Percentiles rank a stretch among this genome's conserved stretches.
phyloP scores from a whole-genome alignment of 805 yeast genomes.

The Torulaspora delbrueckii region DNA sequence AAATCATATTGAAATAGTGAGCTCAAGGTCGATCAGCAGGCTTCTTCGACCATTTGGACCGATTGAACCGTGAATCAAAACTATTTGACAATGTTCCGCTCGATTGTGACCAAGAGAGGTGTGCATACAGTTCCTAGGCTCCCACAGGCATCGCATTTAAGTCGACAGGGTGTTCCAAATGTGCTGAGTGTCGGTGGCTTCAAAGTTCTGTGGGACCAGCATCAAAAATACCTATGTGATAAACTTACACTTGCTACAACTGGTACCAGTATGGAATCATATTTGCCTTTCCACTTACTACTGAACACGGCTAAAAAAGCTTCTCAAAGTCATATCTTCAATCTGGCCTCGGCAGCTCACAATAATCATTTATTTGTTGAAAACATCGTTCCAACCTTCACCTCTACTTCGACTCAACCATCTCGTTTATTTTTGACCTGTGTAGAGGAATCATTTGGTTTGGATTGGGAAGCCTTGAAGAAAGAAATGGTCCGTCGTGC shows the following conservation, averaged over 20 bases:
- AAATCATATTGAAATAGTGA: neutral
- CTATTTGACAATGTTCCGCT: constrained; percentile 19
- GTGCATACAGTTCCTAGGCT: constrained; percentile 34
- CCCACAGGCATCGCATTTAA: constrained; percentile 16
- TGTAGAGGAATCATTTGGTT: constrained; percentile 34
- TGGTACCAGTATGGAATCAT: constrained; percentile 76
- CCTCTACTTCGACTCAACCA: constrained; percentile 28
- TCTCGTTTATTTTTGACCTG: constrained; percentile 35
- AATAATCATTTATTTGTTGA: constrained; percentile 87
- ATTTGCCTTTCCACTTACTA: constrained; percentile 66
- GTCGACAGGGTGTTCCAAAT: constrained; percentile 27
- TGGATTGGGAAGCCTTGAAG: constrained; percentile 46
- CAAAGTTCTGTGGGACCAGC: constrained; percentile 71
- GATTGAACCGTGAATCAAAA: neutral
- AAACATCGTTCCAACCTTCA: constrained; percentile 37
- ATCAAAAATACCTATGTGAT: constrained; percentile 62
- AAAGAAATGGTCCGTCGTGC: constrained; percentile 47
- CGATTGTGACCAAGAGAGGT: constrained; percentile 22
- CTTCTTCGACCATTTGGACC: neutral
- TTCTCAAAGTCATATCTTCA: constrained; percentile 63
- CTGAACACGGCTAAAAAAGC: constrained; percentile 62
- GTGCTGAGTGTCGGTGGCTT: constrained; percentile 48
- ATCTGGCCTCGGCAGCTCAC: constrained; percentile 85
- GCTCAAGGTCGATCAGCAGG: neutral
- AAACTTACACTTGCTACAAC: constrained; percentile 58